These are phyloP conservation scores for Penicillium paneum DNA, from an alignment of 2,329 filamentous ascomycete species.

Conservation along the genomic window DNA sequence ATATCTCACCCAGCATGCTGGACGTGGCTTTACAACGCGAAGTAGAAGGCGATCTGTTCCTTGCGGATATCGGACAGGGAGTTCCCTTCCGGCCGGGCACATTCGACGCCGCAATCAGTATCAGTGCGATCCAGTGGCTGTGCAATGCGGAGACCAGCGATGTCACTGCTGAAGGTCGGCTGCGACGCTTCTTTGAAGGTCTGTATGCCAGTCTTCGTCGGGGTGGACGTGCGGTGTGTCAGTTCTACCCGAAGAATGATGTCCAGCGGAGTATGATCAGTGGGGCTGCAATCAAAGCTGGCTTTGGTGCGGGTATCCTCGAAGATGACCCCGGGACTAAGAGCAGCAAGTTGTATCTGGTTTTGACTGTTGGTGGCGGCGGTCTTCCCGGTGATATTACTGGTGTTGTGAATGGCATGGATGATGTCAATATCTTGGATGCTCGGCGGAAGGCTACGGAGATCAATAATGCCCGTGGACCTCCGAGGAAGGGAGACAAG, in stretches of 20 bases:
- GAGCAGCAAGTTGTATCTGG: constrained; percentile 93
- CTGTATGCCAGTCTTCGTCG: constrained; percentile 79
- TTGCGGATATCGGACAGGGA: constrained; percentile 93
- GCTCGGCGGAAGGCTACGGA: constrained; percentile 53
- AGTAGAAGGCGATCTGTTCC: constrained; percentile 87
- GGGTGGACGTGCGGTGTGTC: constrained; percentile 86
- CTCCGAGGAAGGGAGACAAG: constrained; percentile 48
- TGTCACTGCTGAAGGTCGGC: constrained; percentile 71
- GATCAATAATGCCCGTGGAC: constrained; percentile 45
- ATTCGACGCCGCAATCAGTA: constrained; percentile 93
- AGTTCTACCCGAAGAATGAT: constrained; percentile 98
- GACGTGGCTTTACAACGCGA: constrained; percentile 88
- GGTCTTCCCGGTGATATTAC: constrained; percentile 72
- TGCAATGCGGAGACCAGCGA: constrained; percentile 92
- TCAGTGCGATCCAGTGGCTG: constrained; percentile 96
- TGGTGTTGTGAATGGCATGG: constrained; percentile 83
- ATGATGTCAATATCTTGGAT: constrained; percentile 79
- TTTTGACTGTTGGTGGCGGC: constrained; percentile 81
- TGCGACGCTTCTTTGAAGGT: constrained; percentile 87
- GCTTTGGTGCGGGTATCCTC: constrained; percentile 89
- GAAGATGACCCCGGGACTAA: constrained; percentile 97
- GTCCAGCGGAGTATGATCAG: constrained; percentile 89
- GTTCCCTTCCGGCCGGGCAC: constrained; percentile 87
- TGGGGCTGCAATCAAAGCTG: constrained; percentile 82
- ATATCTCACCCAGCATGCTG: constrained; percentile 94